phyloP scores from a whole-genome alignment of 176 grass and related monocot species.

The Rhynchospora tenuis region DNA sequence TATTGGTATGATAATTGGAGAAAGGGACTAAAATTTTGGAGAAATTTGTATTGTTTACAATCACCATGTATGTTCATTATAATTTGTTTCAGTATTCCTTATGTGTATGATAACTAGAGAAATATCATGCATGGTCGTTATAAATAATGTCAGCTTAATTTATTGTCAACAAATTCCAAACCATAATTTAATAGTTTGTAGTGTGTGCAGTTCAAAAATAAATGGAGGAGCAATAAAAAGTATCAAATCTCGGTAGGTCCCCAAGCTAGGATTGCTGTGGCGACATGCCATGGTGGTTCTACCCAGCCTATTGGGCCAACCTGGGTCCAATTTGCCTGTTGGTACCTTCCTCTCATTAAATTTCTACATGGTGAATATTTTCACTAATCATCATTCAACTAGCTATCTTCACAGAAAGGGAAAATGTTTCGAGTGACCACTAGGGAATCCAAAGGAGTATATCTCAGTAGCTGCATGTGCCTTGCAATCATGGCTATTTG shows the following conservation, averaged over 20 bases:
- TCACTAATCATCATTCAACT: neutral
- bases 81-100: neutral
- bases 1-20: no score
- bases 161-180: neutral
- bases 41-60: no score
- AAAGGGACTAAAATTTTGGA: no score
- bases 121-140: neutral
- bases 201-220: neutral
- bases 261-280: constrained; percentile 9
- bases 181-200: neutral
- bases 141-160: neutral
- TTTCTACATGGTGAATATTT: constrained; percentile 10
- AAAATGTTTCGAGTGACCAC: neutral
- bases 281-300: constrained; percentile 24
- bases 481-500: neutral
- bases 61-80: no score
- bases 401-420: neutral
- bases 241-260: constrained; percentile 12
- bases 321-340: constrained; percentile 18
- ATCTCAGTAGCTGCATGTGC: constrained; percentile 1
- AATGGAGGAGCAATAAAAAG: neutral
- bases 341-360: constrained; percentile 6
- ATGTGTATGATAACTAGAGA: neutral
- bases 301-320: constrained; percentile 6
- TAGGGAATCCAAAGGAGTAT: constrained; percentile 6